phyloP scores from a whole-genome alignment of 1,139 yeast species.

The Lodderomyces elongisporus region DNA sequence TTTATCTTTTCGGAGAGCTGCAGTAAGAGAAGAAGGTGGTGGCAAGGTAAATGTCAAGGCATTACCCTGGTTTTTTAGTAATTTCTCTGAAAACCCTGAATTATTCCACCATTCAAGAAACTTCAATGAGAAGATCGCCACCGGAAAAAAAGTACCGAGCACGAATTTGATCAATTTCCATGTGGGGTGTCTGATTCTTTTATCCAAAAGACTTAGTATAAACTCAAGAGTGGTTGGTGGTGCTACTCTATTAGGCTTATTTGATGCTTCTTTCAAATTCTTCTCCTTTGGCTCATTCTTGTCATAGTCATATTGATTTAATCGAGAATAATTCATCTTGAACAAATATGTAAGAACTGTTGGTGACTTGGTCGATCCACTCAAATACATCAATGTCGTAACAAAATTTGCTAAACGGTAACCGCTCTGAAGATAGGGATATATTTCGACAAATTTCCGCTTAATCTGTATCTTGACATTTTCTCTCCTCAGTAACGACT shows the following conservation, averaged over 20 bases:
- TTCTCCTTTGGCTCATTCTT: constrained; percentile 48
- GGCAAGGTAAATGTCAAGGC: constrained; percentile 50
- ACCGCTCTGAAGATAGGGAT: constrained; percentile 54
- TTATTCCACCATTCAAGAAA: constrained; percentile 95
- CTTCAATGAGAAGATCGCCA: constrained; percentile 77
- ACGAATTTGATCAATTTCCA: constrained; percentile 33
- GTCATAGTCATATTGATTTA: constrained; percentile 57
- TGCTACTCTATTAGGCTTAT: constrained; percentile 29
- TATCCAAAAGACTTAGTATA: constrained; percentile 25
- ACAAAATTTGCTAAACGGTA: constrained; percentile 51
- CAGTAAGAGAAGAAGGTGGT: constrained; percentile 38
- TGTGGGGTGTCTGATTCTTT: constrained; percentile 35
- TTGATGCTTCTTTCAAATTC: constrained; percentile 14
- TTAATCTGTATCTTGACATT: constrained; percentile 29
- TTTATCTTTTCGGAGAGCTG: constrained; percentile 10
- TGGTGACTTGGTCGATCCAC: constrained; percentile 65
- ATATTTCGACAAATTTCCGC: constrained; percentile 49
- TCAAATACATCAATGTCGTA: constrained; percentile 60
- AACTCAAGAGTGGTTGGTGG: constrained; percentile 54
- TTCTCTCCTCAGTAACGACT: constrained; percentile 27
- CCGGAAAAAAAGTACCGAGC: constrained; percentile 65
- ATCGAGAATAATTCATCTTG: constrained; percentile 65
- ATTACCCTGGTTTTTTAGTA: constrained; percentile 50
- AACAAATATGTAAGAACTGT: constrained; percentile 58
- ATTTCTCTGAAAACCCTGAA: constrained; percentile 63